Evolutionary conservation across 2,329 filamentous ascomycete species (phyloP), one percentile per base, ranked within the genome.

Genomic region (Lecanicillium sp.): DNA sequence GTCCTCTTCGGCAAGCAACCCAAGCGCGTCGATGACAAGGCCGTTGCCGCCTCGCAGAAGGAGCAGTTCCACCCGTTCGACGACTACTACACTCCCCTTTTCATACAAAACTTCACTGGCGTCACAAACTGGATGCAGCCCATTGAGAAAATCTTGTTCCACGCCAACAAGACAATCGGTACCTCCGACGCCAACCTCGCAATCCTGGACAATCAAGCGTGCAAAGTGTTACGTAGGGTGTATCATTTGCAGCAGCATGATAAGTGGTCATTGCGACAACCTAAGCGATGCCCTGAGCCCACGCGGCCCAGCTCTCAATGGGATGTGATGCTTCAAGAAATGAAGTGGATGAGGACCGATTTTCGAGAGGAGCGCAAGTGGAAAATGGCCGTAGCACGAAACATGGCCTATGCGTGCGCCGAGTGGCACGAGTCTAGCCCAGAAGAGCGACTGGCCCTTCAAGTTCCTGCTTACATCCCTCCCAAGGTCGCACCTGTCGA

Each of bases 281-380:
- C 90, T 36, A 88, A 94, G 61, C 85, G 90, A 49, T 87, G 83
- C 32, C 76, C 83, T 2, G 93, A 98, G 64, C 90, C 91, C 4
- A 75, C 79, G 4, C 80, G 89, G 30, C 84, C 84, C 15, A 77
- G 80, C 1, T 83, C 85, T 2, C 91, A 97, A 56, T 87, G 84
- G 79, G 93, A 98, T 67, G 77, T 91, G 44, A 65, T 97, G 48
- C 71, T 98, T 26, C 79, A 90, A 56, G 90, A 98, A 69, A 88
- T 91, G 79, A 95, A 90, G 64, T 97, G 91, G 91, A 94, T 98
- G 88, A 81, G 90, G 43, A 96, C 90, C 2, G 93, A 98, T 66
- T 97, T 96, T 60, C 79, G 86, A 44, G 88, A 96, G 66, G 93
- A 97, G 64, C 75, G 89, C 33, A 95, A 95, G 63, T 95, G 90